Evolutionary conservation across 2,329 filamentous ascomycete genomes (phyloP).

Genomic region (Neofusicoccum sp.): DNA sequence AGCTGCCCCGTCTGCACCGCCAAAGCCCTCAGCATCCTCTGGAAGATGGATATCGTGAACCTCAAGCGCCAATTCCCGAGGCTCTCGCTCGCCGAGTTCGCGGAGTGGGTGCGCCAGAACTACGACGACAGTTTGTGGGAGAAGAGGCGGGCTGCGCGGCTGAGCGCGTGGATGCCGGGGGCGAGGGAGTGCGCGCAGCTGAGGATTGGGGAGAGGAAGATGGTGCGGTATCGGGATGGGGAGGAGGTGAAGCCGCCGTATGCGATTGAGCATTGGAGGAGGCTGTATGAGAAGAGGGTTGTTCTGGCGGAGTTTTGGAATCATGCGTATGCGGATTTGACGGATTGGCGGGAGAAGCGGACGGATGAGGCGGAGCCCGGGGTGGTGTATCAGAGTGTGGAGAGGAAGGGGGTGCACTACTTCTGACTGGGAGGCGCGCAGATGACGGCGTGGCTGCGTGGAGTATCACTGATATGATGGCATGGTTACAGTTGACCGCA

Average conservation of each 20-base stretch:
- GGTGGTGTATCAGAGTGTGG: background rate
- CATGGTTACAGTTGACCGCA: too few relatives aligned
- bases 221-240: background rate
- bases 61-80: background rate
- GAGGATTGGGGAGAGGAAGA: background rate
- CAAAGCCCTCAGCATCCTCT: background rate
- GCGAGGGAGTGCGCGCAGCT: background rate
- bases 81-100: background rate
- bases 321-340: background rate
- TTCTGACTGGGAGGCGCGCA: too few relatives aligned
- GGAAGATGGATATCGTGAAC: conserved; percentile 8
- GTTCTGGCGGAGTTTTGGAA: background rate
- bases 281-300: background rate
- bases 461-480: too few relatives aligned
- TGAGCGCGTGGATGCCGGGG: background rate
- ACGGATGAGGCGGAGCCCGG: conserved; percentile 4
- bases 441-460: too few relatives aligned
- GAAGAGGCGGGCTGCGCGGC: background rate
- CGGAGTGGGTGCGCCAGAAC: background rate
- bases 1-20: conserved; percentile 7
- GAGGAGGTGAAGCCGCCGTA: conserved; percentile 1
- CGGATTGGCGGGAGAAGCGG: background rate
- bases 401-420: background rate
- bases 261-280: background rate
- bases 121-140: background rate